phyloP scores from a whole-genome alignment of 1,284 basidiomycete species.

The Sutorius eximius region DNA sequence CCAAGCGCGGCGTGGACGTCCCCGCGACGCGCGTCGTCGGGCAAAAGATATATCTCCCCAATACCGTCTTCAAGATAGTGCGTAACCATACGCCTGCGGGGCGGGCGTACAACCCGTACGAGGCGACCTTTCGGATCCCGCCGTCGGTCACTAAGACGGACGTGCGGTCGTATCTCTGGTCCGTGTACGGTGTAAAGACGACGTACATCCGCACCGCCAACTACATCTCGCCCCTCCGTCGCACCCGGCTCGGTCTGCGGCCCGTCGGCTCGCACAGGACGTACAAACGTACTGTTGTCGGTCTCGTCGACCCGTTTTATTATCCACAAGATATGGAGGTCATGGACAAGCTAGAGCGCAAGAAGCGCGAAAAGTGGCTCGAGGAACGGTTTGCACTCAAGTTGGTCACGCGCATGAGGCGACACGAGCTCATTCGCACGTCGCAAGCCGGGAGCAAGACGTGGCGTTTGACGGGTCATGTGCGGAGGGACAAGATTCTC shows the following conservation, averaged over 20 bases:
- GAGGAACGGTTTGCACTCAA: conserved; percentile 59
- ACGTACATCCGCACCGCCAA: conserved; percentile 95
- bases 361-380: conserved; percentile 56
- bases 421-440: conserved; percentile 45
- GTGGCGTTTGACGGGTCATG: conserved; percentile 45
- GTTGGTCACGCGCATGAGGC: conserved; percentile 40
- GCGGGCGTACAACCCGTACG: conserved; percentile 88
- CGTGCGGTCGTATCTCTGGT: conserved; percentile 80
- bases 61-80: conserved; percentile 80
- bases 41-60: conserved; percentile 86
- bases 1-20: conserved; percentile 37
- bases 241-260: conserved; percentile 34
- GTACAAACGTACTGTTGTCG: conserved; percentile 88
- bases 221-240: conserved; percentile 63
- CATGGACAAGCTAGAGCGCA: conserved; percentile 57
- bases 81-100: conserved; percentile 80
- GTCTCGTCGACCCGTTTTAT: conserved; percentile 87
- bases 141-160: conserved; percentile 89
- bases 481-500: conserved; percentile 45
- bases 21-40: conserved; percentile 61
- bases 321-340: conserved; percentile 81
- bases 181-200: conserved; percentile 83
- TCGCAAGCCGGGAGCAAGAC: conserved; percentile 48
- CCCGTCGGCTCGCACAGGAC: conserved; percentile 47
- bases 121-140: conserved; percentile 90